Evolutionary conservation across 768 basidiomycete species (phyloP).

Genomic region (Gloeophyllum trabeum): DNA sequence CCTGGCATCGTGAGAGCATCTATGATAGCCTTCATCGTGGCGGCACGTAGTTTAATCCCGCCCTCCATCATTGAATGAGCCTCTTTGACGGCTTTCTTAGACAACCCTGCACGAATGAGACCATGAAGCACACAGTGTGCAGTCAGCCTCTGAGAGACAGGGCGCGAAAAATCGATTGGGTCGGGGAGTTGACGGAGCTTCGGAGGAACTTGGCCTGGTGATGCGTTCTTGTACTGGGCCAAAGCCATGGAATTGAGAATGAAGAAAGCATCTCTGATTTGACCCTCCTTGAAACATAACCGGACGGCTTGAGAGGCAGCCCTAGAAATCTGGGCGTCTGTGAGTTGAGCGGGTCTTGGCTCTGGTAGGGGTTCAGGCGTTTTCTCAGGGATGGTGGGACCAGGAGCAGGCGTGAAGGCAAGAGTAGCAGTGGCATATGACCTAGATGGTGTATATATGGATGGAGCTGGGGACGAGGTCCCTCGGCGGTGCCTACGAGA

Average conservation of each 20-base stretch:
- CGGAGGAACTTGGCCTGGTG: constrained; percentile 11
- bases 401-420: too few species aligned
- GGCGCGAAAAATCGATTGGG: constrained; percentile 33
- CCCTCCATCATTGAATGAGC: constrained; percentile 40
- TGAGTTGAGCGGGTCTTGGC: too few species aligned
- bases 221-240: constrained; percentile 15
- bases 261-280: constrained; percentile 37
- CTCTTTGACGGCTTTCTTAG: constrained; percentile 34
- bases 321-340: constrained; percentile 15
- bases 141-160: constrained; percentile 46
- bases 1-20: constrained; percentile 4
- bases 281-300: constrained; percentile 27
- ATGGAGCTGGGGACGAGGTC: too few species aligned
- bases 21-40: constrained; percentile 39
- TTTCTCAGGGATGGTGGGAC: constrained; percentile 1
- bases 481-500: too few species aligned
- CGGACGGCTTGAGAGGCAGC: constrained; percentile 43
- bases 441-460: too few species aligned
- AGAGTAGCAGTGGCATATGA: too few species aligned
- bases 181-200: constrained; percentile 18
- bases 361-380: background rate
- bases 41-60: constrained; percentile 36
- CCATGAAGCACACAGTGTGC: constrained; percentile 57
- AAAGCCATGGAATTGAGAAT: constrained; percentile 48
- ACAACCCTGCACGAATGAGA: constrained; percentile 40